Percentiles rank a stretch among this genome's conserved stretches.
phyloP scores from a whole-genome alignment of 2,329 filamentous ascomycete species.

The Ceratocystis lukuohia region DNA sequence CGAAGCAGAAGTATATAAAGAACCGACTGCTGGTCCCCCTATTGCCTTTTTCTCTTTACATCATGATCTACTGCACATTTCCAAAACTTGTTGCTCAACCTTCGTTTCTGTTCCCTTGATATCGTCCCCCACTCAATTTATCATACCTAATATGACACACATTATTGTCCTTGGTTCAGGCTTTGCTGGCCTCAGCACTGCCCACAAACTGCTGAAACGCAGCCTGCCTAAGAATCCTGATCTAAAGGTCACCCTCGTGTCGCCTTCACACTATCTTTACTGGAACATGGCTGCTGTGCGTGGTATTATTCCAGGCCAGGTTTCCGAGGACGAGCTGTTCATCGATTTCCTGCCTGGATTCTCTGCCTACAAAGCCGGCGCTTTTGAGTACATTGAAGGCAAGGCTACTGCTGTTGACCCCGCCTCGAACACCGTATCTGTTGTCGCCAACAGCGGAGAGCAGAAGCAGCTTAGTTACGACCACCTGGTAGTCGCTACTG shows the following conservation, averaged over 20 bases:
- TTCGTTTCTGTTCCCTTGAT: background rate
- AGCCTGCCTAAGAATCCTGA: slow-evolving; percentile 29
- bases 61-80: background rate
- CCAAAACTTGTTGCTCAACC: background rate
- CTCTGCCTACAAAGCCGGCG: slow-evolving; percentile 32
- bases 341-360: slow-evolving; percentile 32
- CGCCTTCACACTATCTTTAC: slow-evolving; percentile 36
- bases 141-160: slow-evolving; percentile 25
- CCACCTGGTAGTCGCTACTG: slow-evolving; percentile 39
- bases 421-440: slow-evolving; percentile 30
- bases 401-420: slow-evolving; percentile 34
- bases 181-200: slow-evolving; percentile 33
- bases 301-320: slow-evolving; percentile 34
- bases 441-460: slow-evolving; percentile 28
- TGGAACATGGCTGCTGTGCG: slow-evolving; percentile 38
- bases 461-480: slow-evolving; percentile 33
- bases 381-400: slow-evolving; percentile 41
- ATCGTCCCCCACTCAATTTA: background rate
- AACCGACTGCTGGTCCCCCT: background rate
- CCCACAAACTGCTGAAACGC: slow-evolving; percentile 38
- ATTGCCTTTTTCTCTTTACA: background rate
- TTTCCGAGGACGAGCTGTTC: slow-evolving; percentile 31
- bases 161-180: slow-evolving; percentile 40
- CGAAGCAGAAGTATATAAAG: background rate
- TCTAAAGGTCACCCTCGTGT: slow-evolving; percentile 34